Percentiles rank a stretch among this genome's conserved stretches.
Evolutionary conservation across 805 yeast species (phyloP).

Genomic region (Barnettozyma pratensis): DNA sequence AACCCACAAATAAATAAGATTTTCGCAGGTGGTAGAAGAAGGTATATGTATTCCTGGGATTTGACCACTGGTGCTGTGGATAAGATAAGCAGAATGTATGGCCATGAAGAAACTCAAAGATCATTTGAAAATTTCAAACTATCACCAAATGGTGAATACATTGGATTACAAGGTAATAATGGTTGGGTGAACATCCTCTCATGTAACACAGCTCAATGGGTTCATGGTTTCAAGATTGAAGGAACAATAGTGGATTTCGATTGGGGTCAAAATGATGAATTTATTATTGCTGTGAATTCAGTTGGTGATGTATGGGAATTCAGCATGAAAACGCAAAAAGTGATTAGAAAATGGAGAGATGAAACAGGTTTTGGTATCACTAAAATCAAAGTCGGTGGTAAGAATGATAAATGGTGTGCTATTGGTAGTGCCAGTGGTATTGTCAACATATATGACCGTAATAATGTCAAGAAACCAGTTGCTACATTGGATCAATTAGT

Average conservation of each 20-base stretch:
- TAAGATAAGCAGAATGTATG: conserved; percentile 84
- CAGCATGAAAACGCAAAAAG: conserved; percentile 42
- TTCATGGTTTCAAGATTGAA: conserved; percentile 82
- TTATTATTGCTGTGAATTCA: conserved; percentile 58
- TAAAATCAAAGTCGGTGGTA: conserved; percentile 65
- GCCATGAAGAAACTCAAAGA: conserved; percentile 80
- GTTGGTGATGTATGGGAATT: conserved; percentile 92
- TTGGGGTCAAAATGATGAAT: conserved; percentile 44
- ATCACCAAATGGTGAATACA: conserved; percentile 64
- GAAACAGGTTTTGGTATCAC: conserved; percentile 84
- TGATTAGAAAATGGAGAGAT: conserved; percentile 74
- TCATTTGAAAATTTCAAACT: conserved; percentile 83
- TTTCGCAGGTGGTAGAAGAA: conserved; percentile 86
- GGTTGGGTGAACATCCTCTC: conserved; percentile 89
- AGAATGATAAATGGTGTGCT: conserved; percentile 74
- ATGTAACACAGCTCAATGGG: conserved; percentile 79
- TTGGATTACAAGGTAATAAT: conserved; percentile 75
- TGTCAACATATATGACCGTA: conserved; percentile 76
- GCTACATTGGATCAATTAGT: conserved; percentile 73
- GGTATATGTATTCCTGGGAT: conserved; percentile 91
- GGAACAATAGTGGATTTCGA: conserved; percentile 81
- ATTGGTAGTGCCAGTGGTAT: conserved; percentile 86
- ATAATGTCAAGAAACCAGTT: conserved; percentile 44
- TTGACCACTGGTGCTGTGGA: conserved; percentile 68
- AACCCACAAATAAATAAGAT: conserved; percentile 43